Percentiles rank a stretch among this genome's conserved stretches.
Conservation (phyloP, 106 monocot species). For the Allium cepa region DNA sequence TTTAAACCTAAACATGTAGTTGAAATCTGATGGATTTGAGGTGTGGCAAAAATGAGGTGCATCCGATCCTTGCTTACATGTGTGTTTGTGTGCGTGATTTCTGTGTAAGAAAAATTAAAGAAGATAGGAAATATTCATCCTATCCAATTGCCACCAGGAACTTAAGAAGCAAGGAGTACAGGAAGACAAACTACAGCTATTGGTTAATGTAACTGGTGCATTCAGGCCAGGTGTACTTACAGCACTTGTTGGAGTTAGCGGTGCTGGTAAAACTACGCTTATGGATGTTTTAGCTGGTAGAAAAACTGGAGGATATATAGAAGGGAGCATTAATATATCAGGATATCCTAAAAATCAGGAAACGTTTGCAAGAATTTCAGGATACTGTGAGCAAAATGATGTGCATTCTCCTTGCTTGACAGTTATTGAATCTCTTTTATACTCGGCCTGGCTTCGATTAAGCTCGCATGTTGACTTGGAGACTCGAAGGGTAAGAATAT, state of each 20-base stretch:
- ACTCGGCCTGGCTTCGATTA: constrained; percentile 89
- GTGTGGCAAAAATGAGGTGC: too few species aligned
- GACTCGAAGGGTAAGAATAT: constrained; percentile 50
- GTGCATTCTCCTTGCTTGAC: constrained; percentile 98
- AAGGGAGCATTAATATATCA: constrained; percentile 83
- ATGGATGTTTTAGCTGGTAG: constrained; percentile 99
- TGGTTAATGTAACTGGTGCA: constrained; percentile 96
- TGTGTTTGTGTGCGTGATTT: too few species aligned
- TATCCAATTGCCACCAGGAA: constrained; percentile 67
- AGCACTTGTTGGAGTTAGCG: constrained; percentile 96
- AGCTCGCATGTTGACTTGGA: constrained; percentile 58
- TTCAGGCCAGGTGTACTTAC: constrained; percentile 94
- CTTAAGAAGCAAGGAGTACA: constrained; percentile 75
- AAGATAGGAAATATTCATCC: constrained; percentile 19
- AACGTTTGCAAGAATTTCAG: constrained; percentile 93
- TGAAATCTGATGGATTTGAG: too few species aligned
- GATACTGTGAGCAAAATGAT: constrained; percentile 98
- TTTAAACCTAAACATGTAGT: too few species aligned
- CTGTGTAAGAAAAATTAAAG: too few species aligned
- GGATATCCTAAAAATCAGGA: constrained; percentile 96
- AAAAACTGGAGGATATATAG: constrained; percentile 90
- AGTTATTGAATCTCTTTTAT: constrained; percentile 82
- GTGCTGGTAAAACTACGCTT: constrained; percentile 98
- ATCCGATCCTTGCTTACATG: too few species aligned
- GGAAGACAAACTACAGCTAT: constrained; percentile 81